Evolutionary conservation across 352 stramenopile species (phyloP).

Genomic region (Thalassiosira exigua): DNA sequence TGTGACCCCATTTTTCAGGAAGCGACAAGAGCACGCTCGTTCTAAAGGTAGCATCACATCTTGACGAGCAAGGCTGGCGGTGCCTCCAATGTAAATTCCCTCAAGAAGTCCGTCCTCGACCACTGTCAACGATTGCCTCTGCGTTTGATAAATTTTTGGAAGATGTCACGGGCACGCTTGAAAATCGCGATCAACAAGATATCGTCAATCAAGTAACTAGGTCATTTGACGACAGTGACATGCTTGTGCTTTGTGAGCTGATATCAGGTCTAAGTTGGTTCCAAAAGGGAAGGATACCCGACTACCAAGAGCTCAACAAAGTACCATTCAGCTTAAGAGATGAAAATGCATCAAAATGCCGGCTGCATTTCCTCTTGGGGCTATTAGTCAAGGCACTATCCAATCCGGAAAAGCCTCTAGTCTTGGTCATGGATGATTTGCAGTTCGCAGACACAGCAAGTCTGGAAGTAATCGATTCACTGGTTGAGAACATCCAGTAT

Average conservation of each 20-base stretch:
- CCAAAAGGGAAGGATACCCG: not conserved
- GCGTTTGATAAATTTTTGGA: constrained; percentile 27
- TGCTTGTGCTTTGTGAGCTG: not conserved
- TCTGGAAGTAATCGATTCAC: not conserved
- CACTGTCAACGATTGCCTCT: constrained; percentile 24
- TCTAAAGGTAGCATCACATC: not conserved
- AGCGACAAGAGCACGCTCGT: not conserved
- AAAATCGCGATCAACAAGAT: not conserved
- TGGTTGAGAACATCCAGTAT: not conserved
- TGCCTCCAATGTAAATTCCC: constrained; percentile 31
- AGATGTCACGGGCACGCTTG: too few species aligned
- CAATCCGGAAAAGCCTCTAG: not conserved
- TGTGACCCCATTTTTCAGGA: not conserved
- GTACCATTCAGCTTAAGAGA: not conserved
- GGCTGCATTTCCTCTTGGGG: not conserved
- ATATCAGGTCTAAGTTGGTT: not conserved
- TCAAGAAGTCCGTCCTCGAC: not conserved
- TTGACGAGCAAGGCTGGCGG: constrained; percentile 15
- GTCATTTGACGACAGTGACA: not conserved
- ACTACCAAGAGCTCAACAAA: not conserved
- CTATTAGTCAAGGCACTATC: not conserved
- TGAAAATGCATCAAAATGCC: not conserved
- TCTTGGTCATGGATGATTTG: constrained; percentile 12
- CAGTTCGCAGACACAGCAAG: not conserved
- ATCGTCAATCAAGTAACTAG: not conserved